Base-by-base conservation (phyloP, 768 basidiomycete species). In the Heimioporus sp. region DNA sequence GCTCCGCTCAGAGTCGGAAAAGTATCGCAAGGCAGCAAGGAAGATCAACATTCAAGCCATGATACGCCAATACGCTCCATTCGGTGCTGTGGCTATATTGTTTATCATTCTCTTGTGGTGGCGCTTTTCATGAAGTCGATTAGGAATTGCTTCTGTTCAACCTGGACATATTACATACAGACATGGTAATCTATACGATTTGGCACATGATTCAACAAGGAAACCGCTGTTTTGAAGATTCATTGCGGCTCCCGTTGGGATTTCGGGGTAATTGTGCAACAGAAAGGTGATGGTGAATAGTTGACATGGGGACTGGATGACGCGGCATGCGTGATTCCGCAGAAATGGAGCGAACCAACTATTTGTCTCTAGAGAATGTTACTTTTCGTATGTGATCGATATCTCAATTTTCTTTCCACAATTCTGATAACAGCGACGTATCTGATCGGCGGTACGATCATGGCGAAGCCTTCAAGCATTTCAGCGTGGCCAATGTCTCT, bases 11-110 rank as follows among this genome's bases (percentile, higher is more conserved):
- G 97, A 99, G 72, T 97, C 94, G 16, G 91, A 97, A 74, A 98
- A 92, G 73, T 99, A 98, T 71, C 85, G 96, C 45, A 95, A 90
- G 72, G 92, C 93, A 24, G 93, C 97, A 21, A 79, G 90, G 59
- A 93, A 97, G 62, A 90, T 99, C 72, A 98, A 98, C 65, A 66
- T 95, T 49, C 82, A 95, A 59, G 92, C 94, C 13, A 87, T 98
- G 85, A 67, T 98, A 58, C 84, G 97, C 54, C 92, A 98, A 65
- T 99, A 95, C 72, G 97, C 95, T 36, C 97, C 97, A 2, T 70
- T 98, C 49, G 94, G 81, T 42, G 93, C 87, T 17, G 80, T 95
- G 40, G 81, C 76, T 17, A 73, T 98, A 56, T 77, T 99, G 59
- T 62, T 97, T 48, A 74, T 98, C 56, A 77, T 92, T 56, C 64